Conservation (phyloP, 306 rosid genomes). For the Acacia crassicarpa region DNA sequence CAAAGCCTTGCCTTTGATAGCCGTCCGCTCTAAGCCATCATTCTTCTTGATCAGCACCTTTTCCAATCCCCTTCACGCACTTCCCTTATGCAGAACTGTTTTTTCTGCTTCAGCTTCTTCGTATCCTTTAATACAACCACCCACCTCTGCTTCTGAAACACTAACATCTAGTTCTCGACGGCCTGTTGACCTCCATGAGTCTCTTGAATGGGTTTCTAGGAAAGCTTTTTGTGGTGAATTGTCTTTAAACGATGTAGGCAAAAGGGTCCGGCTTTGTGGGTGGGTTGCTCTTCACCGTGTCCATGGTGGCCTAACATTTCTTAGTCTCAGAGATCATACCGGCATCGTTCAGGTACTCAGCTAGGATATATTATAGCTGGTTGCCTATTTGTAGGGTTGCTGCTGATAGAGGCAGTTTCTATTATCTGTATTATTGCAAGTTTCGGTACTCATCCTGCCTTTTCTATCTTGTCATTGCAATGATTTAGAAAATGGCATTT, state of each 20-base stretch:
- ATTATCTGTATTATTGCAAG: not conserved
- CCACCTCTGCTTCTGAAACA: constrained; percentile 47
- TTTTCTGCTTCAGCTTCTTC: constrained; percentile 45
- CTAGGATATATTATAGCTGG: not conserved
- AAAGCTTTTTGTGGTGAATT: constrained; percentile 65
- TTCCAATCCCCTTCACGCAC: constrained; percentile 35
- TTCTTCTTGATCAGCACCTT: constrained; percentile 32
- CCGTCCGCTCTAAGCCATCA: constrained; percentile 50
- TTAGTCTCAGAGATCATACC: constrained; percentile 81
- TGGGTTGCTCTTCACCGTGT: constrained; percentile 96
- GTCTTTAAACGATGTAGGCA: constrained; percentile 57
- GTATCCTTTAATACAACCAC: constrained; percentile 23
- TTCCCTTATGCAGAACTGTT: constrained; percentile 27
- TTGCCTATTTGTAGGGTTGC: not conserved
- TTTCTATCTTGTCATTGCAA: not conserved
- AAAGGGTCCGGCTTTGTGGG: constrained; percentile 76
- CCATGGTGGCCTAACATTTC: constrained; percentile 84
- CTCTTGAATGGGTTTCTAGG: constrained; percentile 74
- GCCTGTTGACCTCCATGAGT: constrained; percentile 33
- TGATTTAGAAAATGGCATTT: constrained; percentile 12
- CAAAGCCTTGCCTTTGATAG: constrained; percentile 59
- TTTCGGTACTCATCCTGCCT: not conserved
- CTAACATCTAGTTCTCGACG: constrained; percentile 38
- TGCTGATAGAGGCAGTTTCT: constrained; percentile 2
- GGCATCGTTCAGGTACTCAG: constrained; percentile 75